These are phyloP conservation scores for Colletotrichum lini DNA, from an alignment of 2,329 filamentous ascomycete species.

Conservation along the genomic window DNA sequence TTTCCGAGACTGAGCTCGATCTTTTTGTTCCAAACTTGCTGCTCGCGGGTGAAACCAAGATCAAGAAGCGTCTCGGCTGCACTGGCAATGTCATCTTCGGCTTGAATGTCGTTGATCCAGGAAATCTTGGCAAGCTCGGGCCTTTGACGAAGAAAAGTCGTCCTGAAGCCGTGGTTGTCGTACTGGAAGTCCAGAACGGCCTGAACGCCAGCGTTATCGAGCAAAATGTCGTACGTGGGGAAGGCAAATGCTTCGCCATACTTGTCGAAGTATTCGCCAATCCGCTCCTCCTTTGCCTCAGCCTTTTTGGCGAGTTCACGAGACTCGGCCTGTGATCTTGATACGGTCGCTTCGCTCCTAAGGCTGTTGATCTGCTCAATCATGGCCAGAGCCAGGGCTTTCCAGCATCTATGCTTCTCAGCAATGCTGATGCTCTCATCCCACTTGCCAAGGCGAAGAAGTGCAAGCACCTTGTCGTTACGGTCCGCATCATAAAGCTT, in stretches of 20 bases:
- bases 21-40: slow-evolving; percentile 92
- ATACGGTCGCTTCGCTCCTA: slow-evolving; percentile 39
- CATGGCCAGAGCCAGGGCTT: slow-evolving; percentile 69
- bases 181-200: slow-evolving; percentile 79
- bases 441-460: slow-evolving; percentile 70
- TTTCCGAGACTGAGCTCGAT: slow-evolving; percentile 93
- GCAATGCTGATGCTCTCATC: slow-evolving; percentile 71
- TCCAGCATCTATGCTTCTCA: slow-evolving; percentile 69
- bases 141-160: slow-evolving; percentile 81
- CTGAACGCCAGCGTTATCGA: slow-evolving; percentile 76
- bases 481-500: slow-evolving; percentile 66
- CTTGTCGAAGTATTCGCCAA: slow-evolving; percentile 69
- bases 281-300: slow-evolving; percentile 63
- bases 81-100: slow-evolving; percentile 80
- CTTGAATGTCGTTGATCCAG: slow-evolving; percentile 94
- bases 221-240: slow-evolving; percentile 84
- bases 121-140: slow-evolving; percentile 82
- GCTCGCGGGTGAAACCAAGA: slow-evolving; percentile 79
- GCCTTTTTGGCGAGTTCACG: slow-evolving; percentile 59
- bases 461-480: slow-evolving; percentile 65
- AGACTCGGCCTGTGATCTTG: slow-evolving; percentile 34
- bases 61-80: slow-evolving; percentile 80
- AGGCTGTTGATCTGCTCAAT: slow-evolving; percentile 64
- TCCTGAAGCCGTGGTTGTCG: slow-evolving; percentile 80
- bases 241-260: slow-evolving; percentile 79